phyloP scores from a whole-genome alignment of 352 stramenopile species.

The Nothophytophthora sp. region DNA sequence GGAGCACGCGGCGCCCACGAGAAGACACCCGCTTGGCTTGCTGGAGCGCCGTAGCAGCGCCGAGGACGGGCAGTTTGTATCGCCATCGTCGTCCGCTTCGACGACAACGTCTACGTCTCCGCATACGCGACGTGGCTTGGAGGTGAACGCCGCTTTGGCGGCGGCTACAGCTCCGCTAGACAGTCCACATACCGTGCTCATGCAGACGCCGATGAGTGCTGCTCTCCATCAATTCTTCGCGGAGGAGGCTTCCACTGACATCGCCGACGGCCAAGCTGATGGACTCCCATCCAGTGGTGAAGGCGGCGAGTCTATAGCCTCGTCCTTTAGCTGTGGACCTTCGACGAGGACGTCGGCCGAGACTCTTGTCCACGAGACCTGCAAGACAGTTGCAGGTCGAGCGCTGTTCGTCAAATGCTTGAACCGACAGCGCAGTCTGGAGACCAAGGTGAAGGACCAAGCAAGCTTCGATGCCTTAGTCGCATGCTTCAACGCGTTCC shows the following conservation, averaged over 20 bases:
- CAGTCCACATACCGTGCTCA: conserved; percentile 51
- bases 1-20: conserved; percentile 17
- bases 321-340: conserved; percentile 7
- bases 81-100: conserved; percentile 20
- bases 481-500: conserved; percentile 68
- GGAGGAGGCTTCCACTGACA: conserved; percentile 18
- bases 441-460: conserved; percentile 69
- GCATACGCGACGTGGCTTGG: neutral
- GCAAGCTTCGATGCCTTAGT: conserved; percentile 64
- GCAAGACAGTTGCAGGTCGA: conserved; percentile 45
- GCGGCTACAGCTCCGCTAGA: conserved; percentile 12
- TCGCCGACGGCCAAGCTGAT: conserved; percentile 7
- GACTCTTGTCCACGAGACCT: conserved; percentile 26
- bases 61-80: conserved; percentile 18
- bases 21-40: conserved; percentile 15
- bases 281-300: conserved; percentile 3
- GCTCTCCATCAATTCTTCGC: conserved; percentile 57
- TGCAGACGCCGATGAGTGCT: conserved; percentile 55
- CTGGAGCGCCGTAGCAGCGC: conserved; percentile 29
- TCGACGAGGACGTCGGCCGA: conserved; percentile 15
- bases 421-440: conserved; percentile 79
- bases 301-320: neutral
- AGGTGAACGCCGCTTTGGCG: conserved; percentile 2
- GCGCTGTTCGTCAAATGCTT: conserved; percentile 81
- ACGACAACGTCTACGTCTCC: conserved; percentile 15